Evolutionary conservation across 1,284 basidiomycete species (phyloP).

Genomic region (Cystobasidium sp.): DNA sequence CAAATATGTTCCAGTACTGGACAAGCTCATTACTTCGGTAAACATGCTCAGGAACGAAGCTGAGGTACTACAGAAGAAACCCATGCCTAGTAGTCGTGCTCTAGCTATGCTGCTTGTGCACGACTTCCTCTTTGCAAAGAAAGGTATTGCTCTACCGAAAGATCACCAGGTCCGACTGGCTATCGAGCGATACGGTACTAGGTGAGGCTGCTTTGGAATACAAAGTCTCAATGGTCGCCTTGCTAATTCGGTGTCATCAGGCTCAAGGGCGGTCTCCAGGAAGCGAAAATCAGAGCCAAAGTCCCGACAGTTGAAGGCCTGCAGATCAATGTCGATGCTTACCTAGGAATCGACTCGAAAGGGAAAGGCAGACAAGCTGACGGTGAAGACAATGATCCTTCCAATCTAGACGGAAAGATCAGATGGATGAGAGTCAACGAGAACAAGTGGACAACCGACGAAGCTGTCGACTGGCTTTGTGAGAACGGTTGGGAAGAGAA

Average conservation of each 20-base stretch:
- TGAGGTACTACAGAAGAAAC: slow-evolving; percentile 27
- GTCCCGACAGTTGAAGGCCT: slow-evolving; percentile 50
- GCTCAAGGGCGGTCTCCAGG: slow-evolving; percentile 51
- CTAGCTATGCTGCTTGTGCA: slow-evolving; percentile 65
- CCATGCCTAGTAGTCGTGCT: slow-evolving; percentile 9
- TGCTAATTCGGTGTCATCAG: slow-evolving; percentile 20
- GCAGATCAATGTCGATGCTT: slow-evolving; percentile 47
- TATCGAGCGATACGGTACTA: slow-evolving; percentile 52
- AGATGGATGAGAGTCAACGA: slow-evolving; percentile 75
- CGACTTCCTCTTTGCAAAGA: slow-evolving; percentile 76
- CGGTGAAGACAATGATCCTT: slow-evolving; percentile 45
- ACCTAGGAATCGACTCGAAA: slow-evolving; percentile 47
- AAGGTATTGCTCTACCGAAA: slow-evolving; percentile 57
- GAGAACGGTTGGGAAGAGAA: slow-evolving; percentile 50
- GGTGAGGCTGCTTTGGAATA: slow-evolving; percentile 42
- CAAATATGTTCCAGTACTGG: slow-evolving; percentile 36
- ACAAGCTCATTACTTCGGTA: slow-evolving; percentile 29
- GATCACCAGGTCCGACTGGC: slow-evolving; percentile 54
- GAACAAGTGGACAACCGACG: slow-evolving; percentile 67
- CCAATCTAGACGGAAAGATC: slow-evolving; percentile 46
- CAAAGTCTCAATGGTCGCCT: neutral
- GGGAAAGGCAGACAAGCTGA: slow-evolving; percentile 50
- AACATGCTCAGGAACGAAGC: slow-evolving; percentile 33
- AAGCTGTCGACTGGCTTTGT: slow-evolving; percentile 62
- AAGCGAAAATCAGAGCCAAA: slow-evolving; percentile 49